Base-by-base conservation (phyloP, 108 stramenopile genomes). In the Cyclotella cryptica region DNA sequence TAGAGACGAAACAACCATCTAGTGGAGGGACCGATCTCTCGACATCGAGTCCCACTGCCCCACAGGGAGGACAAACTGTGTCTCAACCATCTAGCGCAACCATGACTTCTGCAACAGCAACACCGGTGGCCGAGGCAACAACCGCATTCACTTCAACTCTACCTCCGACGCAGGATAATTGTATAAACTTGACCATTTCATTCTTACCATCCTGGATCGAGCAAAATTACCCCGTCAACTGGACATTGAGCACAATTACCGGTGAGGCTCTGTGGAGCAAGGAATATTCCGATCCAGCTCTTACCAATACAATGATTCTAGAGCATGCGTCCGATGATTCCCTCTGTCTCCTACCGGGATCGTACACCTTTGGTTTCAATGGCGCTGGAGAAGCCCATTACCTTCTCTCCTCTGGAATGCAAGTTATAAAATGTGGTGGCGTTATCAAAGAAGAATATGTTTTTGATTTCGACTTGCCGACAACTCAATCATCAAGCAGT, bases 381-480 rank as follows among this genome's bases (percentile, higher is more conserved):
- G 15, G 9, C 1, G 15, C 6, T 3, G 29, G 29, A 30, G 35
- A 39, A 39, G 30, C 60, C 13, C 12, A 61, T n/a, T 61, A 39
- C 35, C 3, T 61, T 3, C 7, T 61, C 3, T 61, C 12, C 10
- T 61, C 60, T 21, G 60, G 19, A 39, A 30, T 3, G 13, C 30
- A 61, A 30, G 60, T 39, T 7, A 39, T 61, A n/a, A 39, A 14
- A 1, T 61, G 60, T 35, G 60, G 60, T 61, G 30, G 60, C 12
- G 19, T 61, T 7, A 19, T 10, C 60, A 61, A 61, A 39, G 60
- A 61, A 7, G n/a, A 39, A 7, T 15, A n/a, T 15, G 29, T 13
- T 12, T 17, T 13, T 0, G 7, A 13, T 35, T 19, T 61, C 35
- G 15, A 29, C 9, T 61, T 61, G 28, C 58, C 58, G 6, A 35